Evolutionary conservation across 2,329 filamentous ascomycete species (phyloP), one percentile per base, ranked within the genome.

Genomic region (Arthrobotrys musiformis): DNA sequence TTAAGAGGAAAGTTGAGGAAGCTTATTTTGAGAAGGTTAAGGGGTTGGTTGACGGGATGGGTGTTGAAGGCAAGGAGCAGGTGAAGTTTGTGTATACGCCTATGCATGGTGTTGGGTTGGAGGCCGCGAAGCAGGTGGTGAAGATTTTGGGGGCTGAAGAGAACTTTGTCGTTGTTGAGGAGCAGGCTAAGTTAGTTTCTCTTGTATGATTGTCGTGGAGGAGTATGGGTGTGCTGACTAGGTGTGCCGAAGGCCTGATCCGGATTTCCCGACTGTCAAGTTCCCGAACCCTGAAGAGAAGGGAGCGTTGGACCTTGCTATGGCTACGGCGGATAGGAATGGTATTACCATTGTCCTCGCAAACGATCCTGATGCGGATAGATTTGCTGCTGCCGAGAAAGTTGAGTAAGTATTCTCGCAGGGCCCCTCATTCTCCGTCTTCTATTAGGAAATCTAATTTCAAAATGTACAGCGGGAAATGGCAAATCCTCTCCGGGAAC

Each of bases 231-330:
- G 26, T 30, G 37, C 61, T 75, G 35, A 63, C 28, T 17, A 7
- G 13, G 19, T 48, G 40, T 68, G n/a, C 33, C n/a, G n/a, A 35
- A 80, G 86, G n/a, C 89, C 89, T 4, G 86, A 91, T 80, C 88
- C 89, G 0, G 86, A 89, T 69, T 91, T 91, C 68, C 87, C 89
- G 0, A 90, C 89, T 0, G 88, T 90, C 13, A 85, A 86, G 26
- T 90, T 90, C 78, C 89, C 89, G 0, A 91, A 91, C 79, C 89
- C 89, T 0, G 89, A 91, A 81, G 89, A 91, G 80, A 86, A 86
- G 70, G 89, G 89, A 5, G 88, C 89, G 1, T 82, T 91, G 11
- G 86, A 90, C 79, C 83, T 90, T 35, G 87, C 89, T 0, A 88
- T 89, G 60, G 81, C 85, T 77, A 86, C 86, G 2, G 89, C 89